Evolutionary conservation across 2,329 filamentous ascomycete genomes (phyloP), one percentile per base, ranked within the genome.

Genomic region (Ceratocystis papillata): DNA sequence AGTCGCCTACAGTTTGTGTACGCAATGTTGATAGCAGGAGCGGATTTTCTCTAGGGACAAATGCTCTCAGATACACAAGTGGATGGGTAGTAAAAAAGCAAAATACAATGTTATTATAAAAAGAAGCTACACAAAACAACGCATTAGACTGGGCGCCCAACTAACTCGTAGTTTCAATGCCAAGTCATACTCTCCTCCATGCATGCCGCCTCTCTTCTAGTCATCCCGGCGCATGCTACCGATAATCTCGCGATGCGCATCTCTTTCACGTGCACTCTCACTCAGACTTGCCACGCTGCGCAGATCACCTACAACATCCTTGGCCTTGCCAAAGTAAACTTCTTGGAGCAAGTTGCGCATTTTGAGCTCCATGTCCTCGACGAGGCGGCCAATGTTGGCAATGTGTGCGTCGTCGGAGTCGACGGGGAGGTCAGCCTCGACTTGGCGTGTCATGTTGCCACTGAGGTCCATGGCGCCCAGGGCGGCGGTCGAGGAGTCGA

Each of bases 301-400:
- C 76, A 99, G 78, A 75, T 99, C 93, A 65, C 93, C 94, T 2
- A 99, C 93, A 2, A 99, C 91, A 77, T 99, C 94, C 83, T 96
- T 96, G 65, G 94, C 93, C 81, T 99, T 99, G 74, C 94, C 94
- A 77, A 99, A 99, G 79, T 99, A 99, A 62, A 99, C 94, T 78
- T 99, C 94, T 80, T 99, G 93, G 75, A 99, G 79, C 76, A 97
- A 77, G 77, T 99, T 99, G 70, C 94, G 85, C 94, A 99, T 97
- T 82, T 96, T 96, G 75, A 96, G 85, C 79, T 99, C 94, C 94
- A 99, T 97, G 76, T 99, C 94, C 80, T 99, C 94, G 64, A 99
- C 92, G 74, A 99, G 81, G 70, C 87, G 83, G 67, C 94, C 94
- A 68, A 97, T 90, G 77, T 99, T 99, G 72, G 89, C 89, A 72